Percentiles rank a stretch among this genome's conserved stretches.
Evolutionary conservation across 768 basidiomycete genomes (phyloP).

Genomic region (Phaeolepiota aurea): DNA sequence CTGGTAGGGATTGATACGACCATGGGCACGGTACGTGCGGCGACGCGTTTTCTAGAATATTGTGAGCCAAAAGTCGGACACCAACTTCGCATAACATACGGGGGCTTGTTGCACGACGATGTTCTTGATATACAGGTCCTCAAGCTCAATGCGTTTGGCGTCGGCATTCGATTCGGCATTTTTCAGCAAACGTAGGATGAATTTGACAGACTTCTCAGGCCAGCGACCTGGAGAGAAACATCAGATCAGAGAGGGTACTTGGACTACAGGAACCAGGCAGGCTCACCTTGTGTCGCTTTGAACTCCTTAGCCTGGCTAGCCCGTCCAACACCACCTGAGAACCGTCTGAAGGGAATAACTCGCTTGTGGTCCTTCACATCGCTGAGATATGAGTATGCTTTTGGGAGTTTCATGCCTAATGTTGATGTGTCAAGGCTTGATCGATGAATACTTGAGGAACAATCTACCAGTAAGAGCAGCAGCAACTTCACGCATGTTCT

Average conservation of each 20-base stretch:
- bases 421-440: conserved; percentile 3
- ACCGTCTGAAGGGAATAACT: conserved; percentile 93
- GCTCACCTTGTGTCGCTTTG: conserved; percentile 90
- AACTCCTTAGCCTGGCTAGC: conserved; percentile 95
- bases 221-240: conserved; percentile 85
- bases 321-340: conserved; percentile 91
- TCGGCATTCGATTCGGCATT: conserved; percentile 99
- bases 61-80: conserved; percentile 2
- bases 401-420: conserved; percentile 85
- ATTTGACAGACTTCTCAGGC: conserved; percentile 98
- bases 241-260: no score
- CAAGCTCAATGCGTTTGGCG: conserved; percentile 89
- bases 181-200: conserved; percentile 90
- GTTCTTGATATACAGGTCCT: conserved; percentile 91
- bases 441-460: neutral
- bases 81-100: conserved; percentile 39
- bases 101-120: conserved; percentile 99
- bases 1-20: conserved; percentile 98
- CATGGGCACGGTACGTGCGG: conserved; percentile 97
- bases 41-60: conserved; percentile 87
- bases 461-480: conserved; percentile 77
- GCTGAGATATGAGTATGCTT: conserved; percentile 90
- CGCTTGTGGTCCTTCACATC: conserved; percentile 97
- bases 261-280: neutral
- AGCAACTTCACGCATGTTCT: conserved; percentile 99